A percentile compares a stretch with the other conserved stretches of the same genome.
These are phyloP conservation scores for Grosmannia huntii DNA, from an alignment of 2,329 filamentous ascomycete genomes.

Conservation along the genomic window DNA sequence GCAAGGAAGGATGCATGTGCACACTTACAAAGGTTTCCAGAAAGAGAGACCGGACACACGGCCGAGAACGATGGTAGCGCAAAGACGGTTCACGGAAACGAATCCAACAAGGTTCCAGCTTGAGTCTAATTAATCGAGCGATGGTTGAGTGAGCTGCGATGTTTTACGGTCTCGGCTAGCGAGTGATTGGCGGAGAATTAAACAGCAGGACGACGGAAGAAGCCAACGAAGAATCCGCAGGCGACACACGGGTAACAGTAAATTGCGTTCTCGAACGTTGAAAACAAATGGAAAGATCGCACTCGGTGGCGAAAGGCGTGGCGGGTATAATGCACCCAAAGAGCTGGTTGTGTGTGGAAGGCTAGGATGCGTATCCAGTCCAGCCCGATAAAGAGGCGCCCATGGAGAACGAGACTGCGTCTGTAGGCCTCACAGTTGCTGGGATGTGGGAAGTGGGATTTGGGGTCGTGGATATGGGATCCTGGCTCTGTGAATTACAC, in stretches of 20 bases:
- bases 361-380: neutral
- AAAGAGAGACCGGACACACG: neutral
- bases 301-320: neutral
- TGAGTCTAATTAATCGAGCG: neutral
- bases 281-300: neutral
- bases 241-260: neutral
- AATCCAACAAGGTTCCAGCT: neutral
- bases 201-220: neutral
- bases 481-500: neutral
- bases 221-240: neutral
- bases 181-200: neutral
- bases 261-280: neutral
- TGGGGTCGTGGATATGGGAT: neutral
- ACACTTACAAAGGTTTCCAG: neutral
- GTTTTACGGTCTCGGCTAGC: neutral
- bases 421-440: neutral
- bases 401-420: neutral
- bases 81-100: conserved; percentile 2
- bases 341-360: neutral
- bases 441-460: neutral
- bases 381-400: neutral
- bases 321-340: neutral
- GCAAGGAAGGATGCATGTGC: neutral
- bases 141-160: neutral
- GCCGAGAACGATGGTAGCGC: neutral